Base-by-base conservation (phyloP, 345 rosid genomes). In the Moringa oleifera region DNA sequence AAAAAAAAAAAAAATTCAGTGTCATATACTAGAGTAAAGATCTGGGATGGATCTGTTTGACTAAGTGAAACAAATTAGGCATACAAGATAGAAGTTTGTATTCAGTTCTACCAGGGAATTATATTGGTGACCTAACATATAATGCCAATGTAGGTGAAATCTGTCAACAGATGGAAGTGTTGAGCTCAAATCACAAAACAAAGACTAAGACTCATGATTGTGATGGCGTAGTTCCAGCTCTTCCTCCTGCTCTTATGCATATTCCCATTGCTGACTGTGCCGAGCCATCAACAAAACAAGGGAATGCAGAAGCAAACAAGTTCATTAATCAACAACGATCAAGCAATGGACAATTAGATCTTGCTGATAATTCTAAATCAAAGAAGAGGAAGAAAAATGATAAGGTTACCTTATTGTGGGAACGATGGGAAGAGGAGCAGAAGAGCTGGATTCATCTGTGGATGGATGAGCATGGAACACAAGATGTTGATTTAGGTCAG, bases 361-460 rank as follows among this genome's bases (percentile, higher is more conserved):
- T n/a, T n/a, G n/a, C n/a, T n/a, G n/a, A n/a, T n/a, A n/a, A n/a
- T n/a, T n/a, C n/a, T n/a, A n/a, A n/a, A n/a, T n/a, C 17, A 41
- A 41, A 41, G 13, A 56, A 25, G 54, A 69, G 68, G 59, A 61
- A 65, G 67, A 68, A 78, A 70, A 55, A 71, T 60, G 69, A 68
- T 57, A 55, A 54, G 55, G 60, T 63, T 49, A 72, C 66, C 0
- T 55, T 58, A 46, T 74, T 85, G 84, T 94, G 99, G 99, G 79
- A 88, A 63, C 36, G 72, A 21, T 83, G 88, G 97, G 96, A 94
- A 75, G 65, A 82, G 23, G 89, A 78, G 55, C 51, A 88, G 31
- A 77, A 83, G 47, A 80, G 19, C 74, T 94, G 95, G 96, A 66
- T 85, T 45, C n/a, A n/a, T n/a, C n/a, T n/a, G n/a, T n/a, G n/a